Percentiles rank a stretch among this genome's conserved stretches.
Evolutionary conservation across 768 basidiomycete genomes (phyloP).

Genomic region (Phanerochaete sordida): DNA sequence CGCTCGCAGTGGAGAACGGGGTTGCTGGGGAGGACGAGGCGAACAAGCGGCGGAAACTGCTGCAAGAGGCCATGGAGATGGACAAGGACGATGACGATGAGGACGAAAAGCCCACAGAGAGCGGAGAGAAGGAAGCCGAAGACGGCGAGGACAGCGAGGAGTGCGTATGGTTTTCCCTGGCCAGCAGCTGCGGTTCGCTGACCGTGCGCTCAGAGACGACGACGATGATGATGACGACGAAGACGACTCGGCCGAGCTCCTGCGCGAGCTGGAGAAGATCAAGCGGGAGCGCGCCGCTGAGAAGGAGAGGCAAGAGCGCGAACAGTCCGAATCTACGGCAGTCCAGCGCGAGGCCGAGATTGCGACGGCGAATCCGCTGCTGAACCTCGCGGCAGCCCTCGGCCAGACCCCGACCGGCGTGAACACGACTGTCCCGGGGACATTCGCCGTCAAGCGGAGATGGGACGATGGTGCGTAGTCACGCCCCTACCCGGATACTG

Average conservation of each 20-base stretch:
- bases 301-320: slow-evolving; percentile 76
- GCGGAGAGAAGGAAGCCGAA: slow-evolving; percentile 22
- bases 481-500: too few species aligned
- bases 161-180: slow-evolving; percentile 26
- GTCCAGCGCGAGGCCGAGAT: slow-evolving; percentile 76
- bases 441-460: slow-evolving; percentile 87
- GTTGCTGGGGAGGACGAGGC: slow-evolving; percentile 57
- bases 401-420: slow-evolving; percentile 68
- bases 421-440: slow-evolving; percentile 72
- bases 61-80: slow-evolving; percentile 82
- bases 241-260: slow-evolving; percentile 88
- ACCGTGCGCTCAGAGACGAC: not conserved
- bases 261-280: slow-evolving; percentile 98
- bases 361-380: slow-evolving; percentile 81
- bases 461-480: slow-evolving; percentile 87
- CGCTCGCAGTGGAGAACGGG: slow-evolving; percentile 35
- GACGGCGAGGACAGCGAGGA: slow-evolving; percentile 42
- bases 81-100: slow-evolving; percentile 90
- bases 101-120: slow-evolving; percentile 42
- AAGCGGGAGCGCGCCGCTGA: slow-evolving; percentile 95
- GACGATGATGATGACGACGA: slow-evolving; percentile 67
- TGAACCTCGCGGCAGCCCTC: slow-evolving; percentile 89
- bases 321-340: slow-evolving; percentile 58
- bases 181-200: not conserved
- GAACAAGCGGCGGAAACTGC: slow-evolving; percentile 80